Conservation (phyloP, 306 rosid genomes). For the Fragaria iinumae region DNA sequence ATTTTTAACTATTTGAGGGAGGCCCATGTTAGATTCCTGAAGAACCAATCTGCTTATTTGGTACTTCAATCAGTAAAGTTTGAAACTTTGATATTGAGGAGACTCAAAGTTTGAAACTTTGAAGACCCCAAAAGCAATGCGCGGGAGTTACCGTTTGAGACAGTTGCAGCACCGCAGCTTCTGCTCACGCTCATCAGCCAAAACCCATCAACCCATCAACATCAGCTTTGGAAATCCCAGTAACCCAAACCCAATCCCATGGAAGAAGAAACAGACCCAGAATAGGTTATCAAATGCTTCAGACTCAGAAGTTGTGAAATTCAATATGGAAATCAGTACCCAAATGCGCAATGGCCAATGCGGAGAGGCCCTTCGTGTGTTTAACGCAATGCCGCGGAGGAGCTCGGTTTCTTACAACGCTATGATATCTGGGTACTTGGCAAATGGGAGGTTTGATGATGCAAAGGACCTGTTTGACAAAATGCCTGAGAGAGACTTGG, state of each 20-base stretch:
- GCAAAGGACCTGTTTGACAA: conserved; percentile 62
- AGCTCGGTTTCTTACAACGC: conserved; percentile 66
- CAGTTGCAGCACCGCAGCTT: conserved; percentile 27
- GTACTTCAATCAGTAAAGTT: neutral
- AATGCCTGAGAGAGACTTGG: conserved; percentile 71
- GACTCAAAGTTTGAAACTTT: neutral
- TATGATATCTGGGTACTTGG: conserved; percentile 70
- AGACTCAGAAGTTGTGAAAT: conserved; percentile 54
- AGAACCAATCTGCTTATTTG: neutral
- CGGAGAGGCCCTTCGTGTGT: conserved; percentile 54
- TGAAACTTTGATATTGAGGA: neutral
- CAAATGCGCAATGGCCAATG: conserved; percentile 74
- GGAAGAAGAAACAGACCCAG: conserved; percentile 22
- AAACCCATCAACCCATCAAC: conserved; percentile 23
- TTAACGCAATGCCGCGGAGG: conserved; percentile 62
- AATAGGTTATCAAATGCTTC: conserved; percentile 24
- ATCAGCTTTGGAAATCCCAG: conserved; percentile 16
- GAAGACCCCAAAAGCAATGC: conserved; percentile 16
- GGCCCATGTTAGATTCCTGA: neutral
- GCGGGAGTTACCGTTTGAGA: conserved; percentile 35
- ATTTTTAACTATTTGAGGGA: neutral
- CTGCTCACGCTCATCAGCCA: conserved; percentile 23
- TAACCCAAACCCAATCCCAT: conserved; percentile 24
- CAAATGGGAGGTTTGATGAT: conserved; percentile 44
- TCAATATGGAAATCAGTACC: conserved; percentile 56